Evolutionary conservation across 768 basidiomycete genomes (phyloP).

Genomic region (Mycena latifolia): DNA sequence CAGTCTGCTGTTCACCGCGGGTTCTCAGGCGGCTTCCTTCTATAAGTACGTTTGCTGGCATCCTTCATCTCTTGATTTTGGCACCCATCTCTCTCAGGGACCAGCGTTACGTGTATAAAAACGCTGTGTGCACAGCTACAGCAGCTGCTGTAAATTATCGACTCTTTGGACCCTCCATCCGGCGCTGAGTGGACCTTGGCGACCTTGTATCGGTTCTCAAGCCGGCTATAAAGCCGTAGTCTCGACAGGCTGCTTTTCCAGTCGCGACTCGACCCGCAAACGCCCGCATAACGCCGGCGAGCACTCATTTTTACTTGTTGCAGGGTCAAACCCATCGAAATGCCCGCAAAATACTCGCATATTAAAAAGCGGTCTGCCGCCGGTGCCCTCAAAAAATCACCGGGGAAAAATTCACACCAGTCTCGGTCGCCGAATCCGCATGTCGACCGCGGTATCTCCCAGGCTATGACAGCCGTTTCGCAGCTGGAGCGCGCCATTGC

Average conservation of each 20-base stretch:
- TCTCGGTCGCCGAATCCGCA: conserved; percentile 58
- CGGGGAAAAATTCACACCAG: conserved; percentile 40
- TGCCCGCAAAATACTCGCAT: conserved; percentile 83
- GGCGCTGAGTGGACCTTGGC: background rate
- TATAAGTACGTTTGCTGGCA: conserved; percentile 21
- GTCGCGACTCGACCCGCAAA: background rate
- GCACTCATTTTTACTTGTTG: background rate
- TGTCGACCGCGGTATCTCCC: conserved; percentile 65
- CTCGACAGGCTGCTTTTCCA: background rate
- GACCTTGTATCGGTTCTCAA: background rate
- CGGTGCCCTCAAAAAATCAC: conserved; percentile 60
- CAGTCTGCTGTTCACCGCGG: background rate
- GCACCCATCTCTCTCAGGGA: background rate
- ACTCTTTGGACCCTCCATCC: background rate
- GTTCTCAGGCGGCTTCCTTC: conserved; percentile 6
- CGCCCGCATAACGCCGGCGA: conserved; percentile 19
- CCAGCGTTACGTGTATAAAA: conserved; percentile 3
- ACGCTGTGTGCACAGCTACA: background rate
- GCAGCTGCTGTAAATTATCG: background rate
- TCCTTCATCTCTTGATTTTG: background rate
- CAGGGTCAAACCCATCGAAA: conserved; percentile 38
- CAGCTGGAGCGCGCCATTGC: conserved; percentile 78
- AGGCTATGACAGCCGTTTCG: conserved; percentile 71
- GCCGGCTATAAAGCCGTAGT: background rate
- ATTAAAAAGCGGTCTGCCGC: conserved; percentile 73